phyloP scores from a whole-genome alignment of 306 rosid genomes.

The Lathyrus aphaca region DNA sequence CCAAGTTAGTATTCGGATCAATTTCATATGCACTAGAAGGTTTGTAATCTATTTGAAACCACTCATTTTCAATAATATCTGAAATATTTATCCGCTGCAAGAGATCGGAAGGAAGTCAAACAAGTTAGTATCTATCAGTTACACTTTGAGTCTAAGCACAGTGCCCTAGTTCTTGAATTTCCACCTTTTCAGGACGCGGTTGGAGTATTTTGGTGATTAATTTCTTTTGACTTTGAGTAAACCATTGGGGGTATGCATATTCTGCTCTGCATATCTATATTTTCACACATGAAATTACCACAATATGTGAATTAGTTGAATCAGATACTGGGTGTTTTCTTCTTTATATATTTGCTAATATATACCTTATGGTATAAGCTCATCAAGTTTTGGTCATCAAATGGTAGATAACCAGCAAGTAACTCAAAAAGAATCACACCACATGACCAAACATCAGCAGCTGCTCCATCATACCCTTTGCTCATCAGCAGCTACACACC shows the following conservation, averaged over 20 bases:
- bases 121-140: background rate
- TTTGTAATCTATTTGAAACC: slow-evolving; percentile 73
- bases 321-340: slow-evolving; percentile 1
- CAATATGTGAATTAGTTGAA: slow-evolving; percentile 31
- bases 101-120: slow-evolving; percentile 27
- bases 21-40: slow-evolving; percentile 50
- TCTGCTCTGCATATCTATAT: slow-evolving; percentile 73
- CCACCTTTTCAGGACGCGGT: slow-evolving; percentile 60
- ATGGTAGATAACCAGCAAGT: slow-evolving; percentile 75
- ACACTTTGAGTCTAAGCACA: slow-evolving; percentile 20
- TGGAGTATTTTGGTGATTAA: slow-evolving; percentile 63
- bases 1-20: slow-evolving; percentile 46
- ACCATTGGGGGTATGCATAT: slow-evolving; percentile 64
- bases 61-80: slow-evolving; percentile 61
- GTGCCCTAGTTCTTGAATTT: slow-evolving; percentile 21
- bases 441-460: slow-evolving; percentile 90
- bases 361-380: slow-evolving; percentile 71
- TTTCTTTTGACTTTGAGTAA: slow-evolving; percentile 63
- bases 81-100: slow-evolving; percentile 63
- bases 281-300: slow-evolving; percentile 33
- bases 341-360: background rate
- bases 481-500: slow-evolving; percentile 54
- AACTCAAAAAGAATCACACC: slow-evolving; percentile 82
- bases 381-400: slow-evolving; percentile 66
- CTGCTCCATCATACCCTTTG: slow-evolving; percentile 75